Evolutionary conservation across 75 land plant genomes (phyloP).

Genomic region (Sequoia sempervirens): DNA sequence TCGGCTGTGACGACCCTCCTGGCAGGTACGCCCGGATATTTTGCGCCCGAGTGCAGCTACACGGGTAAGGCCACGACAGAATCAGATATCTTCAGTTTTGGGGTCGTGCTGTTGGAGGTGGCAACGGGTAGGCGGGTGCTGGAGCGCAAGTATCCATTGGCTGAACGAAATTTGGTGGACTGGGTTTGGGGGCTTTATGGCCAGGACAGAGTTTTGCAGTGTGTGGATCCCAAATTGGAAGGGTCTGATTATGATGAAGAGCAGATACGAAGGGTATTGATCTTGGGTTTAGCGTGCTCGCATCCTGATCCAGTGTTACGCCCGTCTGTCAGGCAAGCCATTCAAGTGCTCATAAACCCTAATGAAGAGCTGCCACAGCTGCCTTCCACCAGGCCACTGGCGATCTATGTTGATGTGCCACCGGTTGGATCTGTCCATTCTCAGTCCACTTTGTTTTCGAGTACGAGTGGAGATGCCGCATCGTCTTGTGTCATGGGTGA

Average conservation of each 20-base stretch:
- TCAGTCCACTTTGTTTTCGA: neutral
- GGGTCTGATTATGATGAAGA: slow-evolving; percentile 11
- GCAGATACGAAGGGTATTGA: slow-evolving; percentile 41
- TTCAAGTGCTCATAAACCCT: slow-evolving; percentile 18
- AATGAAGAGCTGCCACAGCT: neutral
- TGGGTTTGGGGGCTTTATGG: slow-evolving; percentile 47
- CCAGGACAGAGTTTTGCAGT: slow-evolving; percentile 24
- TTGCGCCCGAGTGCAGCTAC: slow-evolving; percentile 39
- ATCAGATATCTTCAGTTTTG: slow-evolving; percentile 59
- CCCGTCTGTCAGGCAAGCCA: slow-evolving; percentile 48
- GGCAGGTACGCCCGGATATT: slow-evolving; percentile 27
- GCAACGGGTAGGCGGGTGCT: slow-evolving; percentile 51
- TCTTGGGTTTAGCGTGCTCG: slow-evolving; percentile 54
- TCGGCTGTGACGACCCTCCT: slow-evolving; percentile 16
- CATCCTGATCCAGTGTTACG: slow-evolving; percentile 48
- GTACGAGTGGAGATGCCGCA: no score
- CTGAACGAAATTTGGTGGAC: slow-evolving; percentile 50
- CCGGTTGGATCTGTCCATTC: neutral
- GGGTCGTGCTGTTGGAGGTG: slow-evolving; percentile 50
- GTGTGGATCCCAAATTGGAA: slow-evolving; percentile 39
- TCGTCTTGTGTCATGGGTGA: neutral
- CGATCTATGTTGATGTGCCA: neutral
- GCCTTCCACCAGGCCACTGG: neutral
- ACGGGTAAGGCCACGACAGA: slow-evolving; percentile 29
- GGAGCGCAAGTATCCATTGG: slow-evolving; percentile 10